Percentiles rank a stretch among this genome's conserved stretches.
These are phyloP conservation scores for Alternaria gaisen DNA, from an alignment of 2,329 filamentous ascomycete genomes.

Conservation along the genomic window DNA sequence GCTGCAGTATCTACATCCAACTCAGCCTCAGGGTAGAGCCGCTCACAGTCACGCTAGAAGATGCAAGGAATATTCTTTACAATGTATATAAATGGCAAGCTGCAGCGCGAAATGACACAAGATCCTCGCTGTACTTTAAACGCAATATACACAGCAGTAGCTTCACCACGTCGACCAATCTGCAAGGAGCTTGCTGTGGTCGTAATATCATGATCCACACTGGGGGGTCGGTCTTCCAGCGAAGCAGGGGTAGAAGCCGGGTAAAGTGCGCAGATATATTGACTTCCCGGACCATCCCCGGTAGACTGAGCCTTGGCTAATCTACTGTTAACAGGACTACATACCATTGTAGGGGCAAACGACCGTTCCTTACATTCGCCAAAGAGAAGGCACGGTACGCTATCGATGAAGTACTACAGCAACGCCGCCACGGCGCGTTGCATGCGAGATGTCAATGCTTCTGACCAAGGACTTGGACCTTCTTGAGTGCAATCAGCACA, in stretches of 20 bases:
- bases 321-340: slow-evolving; percentile 17
- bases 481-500: neutral
- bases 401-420: slow-evolving; percentile 5
- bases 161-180: slow-evolving; percentile 13
- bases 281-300: slow-evolving; percentile 6
- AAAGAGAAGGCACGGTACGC: neutral
- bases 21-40: slow-evolving; percentile 24
- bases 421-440: slow-evolving; percentile 5
- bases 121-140: slow-evolving; percentile 10
- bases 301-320: slow-evolving; percentile 26
- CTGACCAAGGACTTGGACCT: slow-evolving; percentile 15
- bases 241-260: slow-evolving; percentile 20
- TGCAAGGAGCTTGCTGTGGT: neutral
- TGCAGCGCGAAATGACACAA: slow-evolving; percentile 16
- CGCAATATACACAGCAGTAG: slow-evolving; percentile 20
- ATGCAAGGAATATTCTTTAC: slow-evolving; percentile 26
- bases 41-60: slow-evolving; percentile 23
- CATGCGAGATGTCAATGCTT: slow-evolving; percentile 14
- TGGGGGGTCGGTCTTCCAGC: slow-evolving; percentile 10
- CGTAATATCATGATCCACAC: slow-evolving; percentile 6
- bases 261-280: slow-evolving; percentile 27
- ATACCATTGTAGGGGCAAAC: slow-evolving; percentile 14
- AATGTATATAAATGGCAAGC: slow-evolving; percentile 15
- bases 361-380: slow-evolving; percentile 15
- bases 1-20: slow-evolving; percentile 4